Evolutionary conservation across 805 yeast species (phyloP).

Genomic region (Starmerella cellae): DNA sequence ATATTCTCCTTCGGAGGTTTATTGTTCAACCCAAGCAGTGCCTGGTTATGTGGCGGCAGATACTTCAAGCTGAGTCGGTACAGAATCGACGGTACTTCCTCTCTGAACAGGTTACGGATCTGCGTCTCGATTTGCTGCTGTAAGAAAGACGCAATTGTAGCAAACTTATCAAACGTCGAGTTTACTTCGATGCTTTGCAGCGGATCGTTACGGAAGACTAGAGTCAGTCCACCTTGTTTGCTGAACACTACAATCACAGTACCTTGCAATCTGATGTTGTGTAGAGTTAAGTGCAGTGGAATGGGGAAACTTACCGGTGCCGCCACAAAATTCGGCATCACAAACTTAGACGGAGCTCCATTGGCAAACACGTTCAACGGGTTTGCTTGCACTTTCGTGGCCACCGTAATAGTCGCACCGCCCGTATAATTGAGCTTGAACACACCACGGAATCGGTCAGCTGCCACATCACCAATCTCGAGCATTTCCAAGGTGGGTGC

Average conservation of each 20-base stretch:
- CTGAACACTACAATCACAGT: slow-evolving; percentile 76
- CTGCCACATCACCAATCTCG: slow-evolving; percentile 70
- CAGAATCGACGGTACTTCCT: slow-evolving; percentile 66
- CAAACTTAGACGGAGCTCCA: slow-evolving; percentile 35
- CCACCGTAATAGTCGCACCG: slow-evolving; percentile 59
- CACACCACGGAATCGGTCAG: slow-evolving; percentile 66
- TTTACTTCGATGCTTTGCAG: slow-evolving; percentile 68
- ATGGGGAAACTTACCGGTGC: slow-evolving; percentile 58
- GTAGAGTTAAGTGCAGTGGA: slow-evolving; percentile 62
- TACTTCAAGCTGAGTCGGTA: slow-evolving; percentile 63
- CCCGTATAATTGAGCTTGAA: slow-evolving; percentile 67
- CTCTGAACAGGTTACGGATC: slow-evolving; percentile 67
- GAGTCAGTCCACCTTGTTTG: slow-evolving; percentile 67
- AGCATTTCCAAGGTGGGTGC: slow-evolving; percentile 67
- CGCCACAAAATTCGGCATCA: slow-evolving; percentile 52
- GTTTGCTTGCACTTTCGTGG: slow-evolving; percentile 74
- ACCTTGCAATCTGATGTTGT: slow-evolving; percentile 60
- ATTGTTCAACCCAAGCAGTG: slow-evolving; percentile 9
- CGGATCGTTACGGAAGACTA: slow-evolving; percentile 83
- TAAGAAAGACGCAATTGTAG: slow-evolving; percentile 67
- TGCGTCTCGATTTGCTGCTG: slow-evolving; percentile 75
- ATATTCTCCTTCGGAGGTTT: slow-evolving; percentile 1
- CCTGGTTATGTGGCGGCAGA: slow-evolving; percentile 36
- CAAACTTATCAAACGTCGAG: slow-evolving; percentile 76
- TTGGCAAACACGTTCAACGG: slow-evolving; percentile 52